Evolutionary conservation across 2,329 filamentous ascomycete genomes (phyloP).

Genomic region (Tolypocladium ophioglossoides): DNA sequence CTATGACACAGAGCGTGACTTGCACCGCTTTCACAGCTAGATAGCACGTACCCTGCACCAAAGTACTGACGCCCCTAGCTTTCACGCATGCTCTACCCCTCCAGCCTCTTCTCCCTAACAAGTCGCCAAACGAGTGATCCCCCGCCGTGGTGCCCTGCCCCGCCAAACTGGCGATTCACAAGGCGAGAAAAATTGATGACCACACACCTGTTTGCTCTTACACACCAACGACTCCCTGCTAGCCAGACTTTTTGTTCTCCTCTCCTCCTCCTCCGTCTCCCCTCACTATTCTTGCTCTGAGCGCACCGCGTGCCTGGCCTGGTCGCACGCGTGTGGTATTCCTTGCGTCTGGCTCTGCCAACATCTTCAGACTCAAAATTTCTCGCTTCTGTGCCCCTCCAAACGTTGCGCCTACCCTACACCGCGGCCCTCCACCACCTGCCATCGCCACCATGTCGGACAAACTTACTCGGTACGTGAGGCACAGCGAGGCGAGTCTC

Average conservation of each 20-base stretch:
- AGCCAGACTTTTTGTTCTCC: constrained; percentile 1
- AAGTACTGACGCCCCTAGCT: background rate
- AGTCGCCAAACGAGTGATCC: background rate
- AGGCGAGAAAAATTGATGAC: constrained; percentile 29
- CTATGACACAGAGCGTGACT: background rate
- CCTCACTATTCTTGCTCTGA: background rate
- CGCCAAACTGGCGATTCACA: constrained; percentile 27
- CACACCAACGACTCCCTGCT: constrained; percentile 9
- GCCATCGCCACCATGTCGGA: constrained; percentile 60
- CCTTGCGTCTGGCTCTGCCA: background rate
- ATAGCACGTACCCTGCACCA: background rate
- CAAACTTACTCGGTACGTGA: constrained; percentile 80
- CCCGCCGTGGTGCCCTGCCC: constrained; percentile 12
- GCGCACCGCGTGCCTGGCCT: constrained; percentile 8
- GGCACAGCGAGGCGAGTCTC: background rate
- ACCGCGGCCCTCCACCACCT: constrained; percentile 1
- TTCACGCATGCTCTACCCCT: background rate
- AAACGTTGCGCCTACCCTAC: constrained; percentile 2
- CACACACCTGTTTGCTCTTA: constrained; percentile 13
- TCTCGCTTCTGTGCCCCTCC: background rate
- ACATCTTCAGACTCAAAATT: background rate
- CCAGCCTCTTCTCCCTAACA: background rate
- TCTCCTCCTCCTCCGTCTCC: constrained; percentile 2
- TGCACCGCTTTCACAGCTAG: background rate
- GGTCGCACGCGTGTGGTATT: constrained; percentile 4